phyloP scores from a whole-genome alignment of 305 asterid species.

The Fraxinus greggii region DNA sequence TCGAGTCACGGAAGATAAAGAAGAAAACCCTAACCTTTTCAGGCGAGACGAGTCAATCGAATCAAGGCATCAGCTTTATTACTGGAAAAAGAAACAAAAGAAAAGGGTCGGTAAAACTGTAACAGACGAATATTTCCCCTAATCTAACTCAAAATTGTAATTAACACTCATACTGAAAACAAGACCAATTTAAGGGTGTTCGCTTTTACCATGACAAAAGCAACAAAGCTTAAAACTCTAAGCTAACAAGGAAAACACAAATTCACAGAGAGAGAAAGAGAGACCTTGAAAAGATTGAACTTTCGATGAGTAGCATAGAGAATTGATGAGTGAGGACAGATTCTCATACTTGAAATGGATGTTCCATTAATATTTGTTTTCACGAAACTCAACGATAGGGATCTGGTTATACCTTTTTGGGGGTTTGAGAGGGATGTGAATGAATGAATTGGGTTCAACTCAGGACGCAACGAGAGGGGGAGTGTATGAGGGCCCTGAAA shows the following conservation, averaged over 20 bases:
- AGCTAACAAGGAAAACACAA: background rate
- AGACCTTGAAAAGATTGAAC: constrained; percentile 3
- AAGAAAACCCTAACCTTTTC: constrained; percentile 3
- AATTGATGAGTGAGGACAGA: background rate
- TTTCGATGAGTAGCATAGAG: background rate
- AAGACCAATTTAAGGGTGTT: background rate
- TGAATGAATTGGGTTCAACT: background rate
- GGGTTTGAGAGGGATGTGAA: background rate
- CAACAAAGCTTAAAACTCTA: constrained; percentile 2
- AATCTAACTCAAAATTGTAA: background rate
- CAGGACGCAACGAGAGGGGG: background rate
- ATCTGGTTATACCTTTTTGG: background rate
- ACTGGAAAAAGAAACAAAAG: background rate
- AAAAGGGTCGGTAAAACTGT: constrained; percentile 18
- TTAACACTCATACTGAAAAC: background rate
- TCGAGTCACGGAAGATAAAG: background rate
- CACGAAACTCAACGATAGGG: background rate
- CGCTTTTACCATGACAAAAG: background rate
- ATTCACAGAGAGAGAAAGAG: background rate
- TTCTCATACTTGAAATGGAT: background rate
- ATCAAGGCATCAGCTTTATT: constrained; percentile 17
- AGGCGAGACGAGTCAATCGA: background rate
- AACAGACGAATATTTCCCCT: background rate
- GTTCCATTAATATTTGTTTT: background rate
- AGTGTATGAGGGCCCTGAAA: background rate